Base-by-base conservation (phyloP, 2,329 filamentous ascomycete species). In the Sporothrix sp. region DNA sequence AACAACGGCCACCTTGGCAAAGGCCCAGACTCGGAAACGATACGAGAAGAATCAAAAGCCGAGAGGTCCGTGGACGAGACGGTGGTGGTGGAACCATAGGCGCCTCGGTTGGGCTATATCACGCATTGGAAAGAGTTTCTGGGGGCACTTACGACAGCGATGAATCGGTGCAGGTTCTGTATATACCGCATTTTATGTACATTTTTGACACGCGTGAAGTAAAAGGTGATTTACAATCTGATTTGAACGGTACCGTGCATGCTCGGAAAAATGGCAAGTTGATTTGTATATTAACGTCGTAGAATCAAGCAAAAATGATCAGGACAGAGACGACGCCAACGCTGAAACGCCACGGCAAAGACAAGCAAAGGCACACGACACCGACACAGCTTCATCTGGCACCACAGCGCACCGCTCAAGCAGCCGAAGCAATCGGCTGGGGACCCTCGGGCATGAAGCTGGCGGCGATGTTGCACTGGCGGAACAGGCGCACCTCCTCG, bases 391-490 rank as follows among this genome's bases (percentile, higher is more conserved):
- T n/a, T n/a, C n/a, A n/a, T n/a, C n/a, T n/a, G n/a, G n/a, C n/a
- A n/a, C n/a, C n/a, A n/a, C n/a, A n/a, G n/a, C n/a, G n/a, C n/a
- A n/a, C n/a, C n/a, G 11, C 6, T n/a, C 40, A 48, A 10, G 48
- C 48, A 9, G 38, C 23, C 23, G 39, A 39, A 10, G 33, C 39
- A 16, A 42, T 16, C 2, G 39, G 32, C 8, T 23, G 32, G 10
- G 52, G 53, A 2, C 54, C 54, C 42, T 48, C 18, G 4, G 58
- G 58, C 6, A 57, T 25, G 36, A 48, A 16, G 54, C 76, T 83
- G 4, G 76, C 81, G n/a, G 85, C 85, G 64, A 89, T 71, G 62
- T 90, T 89, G 66, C 85, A 90, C 69, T 90, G 85, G 54, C 85
- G 70, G 62, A 90, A 89, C 52, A 90, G 63, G 36, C 85, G 68